These are phyloP conservation scores for Hymenochaete sp. DNA, from an alignment of 1,284 basidiomycete species.

Conservation along the genomic window DNA sequence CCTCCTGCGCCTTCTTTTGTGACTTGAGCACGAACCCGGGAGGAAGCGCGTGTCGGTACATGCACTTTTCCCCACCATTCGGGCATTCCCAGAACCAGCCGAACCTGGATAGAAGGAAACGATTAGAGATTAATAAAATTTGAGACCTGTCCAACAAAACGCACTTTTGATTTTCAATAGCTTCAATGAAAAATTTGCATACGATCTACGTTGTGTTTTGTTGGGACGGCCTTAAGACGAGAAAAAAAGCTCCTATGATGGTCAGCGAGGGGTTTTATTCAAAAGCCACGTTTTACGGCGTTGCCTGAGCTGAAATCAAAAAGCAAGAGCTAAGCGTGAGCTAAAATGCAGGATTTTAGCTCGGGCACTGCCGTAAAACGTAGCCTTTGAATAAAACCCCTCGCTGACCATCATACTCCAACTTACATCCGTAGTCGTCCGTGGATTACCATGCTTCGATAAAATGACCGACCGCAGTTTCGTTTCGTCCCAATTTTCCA, in stretches of 20 bases:
- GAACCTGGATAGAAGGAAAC: conserved; percentile 38
- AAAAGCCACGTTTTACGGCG: no score
- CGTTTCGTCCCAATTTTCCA: conserved; percentile 97
- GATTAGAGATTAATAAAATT: background rate
- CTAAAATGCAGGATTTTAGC: no score
- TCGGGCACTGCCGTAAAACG: background rate
- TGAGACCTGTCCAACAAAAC: conserved; percentile 25
- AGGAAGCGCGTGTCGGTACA: conserved; percentile 92
- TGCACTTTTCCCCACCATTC: conserved; percentile 76
- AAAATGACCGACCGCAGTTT: conserved; percentile 83
- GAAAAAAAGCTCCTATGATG: background rate
- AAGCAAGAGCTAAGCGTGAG: no score
- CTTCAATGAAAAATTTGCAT: conserved; percentile 95
- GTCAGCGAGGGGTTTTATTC: no score
- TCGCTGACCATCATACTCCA: no score
- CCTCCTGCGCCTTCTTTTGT: conserved; percentile 78
- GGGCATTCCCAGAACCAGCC: conserved; percentile 95
- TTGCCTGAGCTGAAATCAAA: no score
- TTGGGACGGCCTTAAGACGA: background rate
- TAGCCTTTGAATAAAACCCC: no score
- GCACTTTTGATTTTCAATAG: conserved; percentile 88
- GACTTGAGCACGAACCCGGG: conserved; percentile 94
- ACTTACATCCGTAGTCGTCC: conserved; percentile 84
- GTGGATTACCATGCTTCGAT: conserved; percentile 86
- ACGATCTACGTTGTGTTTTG: conserved; percentile 86